Conservation (phyloP, 805 yeast genomes). For the Lachancea sp. region DNA sequence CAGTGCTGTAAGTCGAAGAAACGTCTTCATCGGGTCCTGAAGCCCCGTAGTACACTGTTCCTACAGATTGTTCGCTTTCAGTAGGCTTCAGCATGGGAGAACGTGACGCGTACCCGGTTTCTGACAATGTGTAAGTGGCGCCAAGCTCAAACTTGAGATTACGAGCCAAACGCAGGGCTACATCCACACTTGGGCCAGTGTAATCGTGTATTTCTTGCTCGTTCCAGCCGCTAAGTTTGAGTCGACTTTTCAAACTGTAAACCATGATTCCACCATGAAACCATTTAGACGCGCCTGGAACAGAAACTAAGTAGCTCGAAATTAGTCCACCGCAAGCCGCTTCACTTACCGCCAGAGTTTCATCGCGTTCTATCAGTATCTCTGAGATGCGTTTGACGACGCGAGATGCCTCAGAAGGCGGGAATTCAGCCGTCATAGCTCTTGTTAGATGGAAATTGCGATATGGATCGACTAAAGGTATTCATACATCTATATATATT, state of each 20-base stretch:
- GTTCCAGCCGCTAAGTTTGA: slow-evolving; percentile 75
- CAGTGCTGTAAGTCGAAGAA: slow-evolving; percentile 42
- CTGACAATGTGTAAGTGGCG: slow-evolving; percentile 73
- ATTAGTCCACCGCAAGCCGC: slow-evolving; percentile 88
- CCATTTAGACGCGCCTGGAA: slow-evolving; percentile 80
- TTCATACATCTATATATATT: too few species aligned
- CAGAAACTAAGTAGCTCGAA: slow-evolving; percentile 71
- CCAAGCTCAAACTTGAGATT: slow-evolving; percentile 76
- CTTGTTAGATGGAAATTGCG: too few species aligned
- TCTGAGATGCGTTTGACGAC: slow-evolving; percentile 54
- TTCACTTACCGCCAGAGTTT: slow-evolving; percentile 75
- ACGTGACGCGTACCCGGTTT: slow-evolving; percentile 73
- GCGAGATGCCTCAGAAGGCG: slow-evolving; percentile 48
- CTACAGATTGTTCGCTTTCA: slow-evolving; percentile 39
- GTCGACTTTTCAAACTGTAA: slow-evolving; percentile 67
- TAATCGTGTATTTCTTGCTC: slow-evolving; percentile 60
- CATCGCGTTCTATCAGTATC: slow-evolving; percentile 44
- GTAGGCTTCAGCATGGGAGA: slow-evolving; percentile 44
- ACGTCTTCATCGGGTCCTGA: slow-evolving; percentile 57
- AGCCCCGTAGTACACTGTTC: slow-evolving; percentile 66
- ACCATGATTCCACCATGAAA: slow-evolving; percentile 81
- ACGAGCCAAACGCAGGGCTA: slow-evolving; percentile 70
- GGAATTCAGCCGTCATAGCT: slow-evolving; percentile 40
- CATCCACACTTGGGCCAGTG: slow-evolving; percentile 77
- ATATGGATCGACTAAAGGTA: too few species aligned